Percentiles rank a stretch among this genome's conserved stretches.
Conservation (phyloP, 2,329 filamentous ascomycete species). For the Cordyceps farinosa region DNA sequence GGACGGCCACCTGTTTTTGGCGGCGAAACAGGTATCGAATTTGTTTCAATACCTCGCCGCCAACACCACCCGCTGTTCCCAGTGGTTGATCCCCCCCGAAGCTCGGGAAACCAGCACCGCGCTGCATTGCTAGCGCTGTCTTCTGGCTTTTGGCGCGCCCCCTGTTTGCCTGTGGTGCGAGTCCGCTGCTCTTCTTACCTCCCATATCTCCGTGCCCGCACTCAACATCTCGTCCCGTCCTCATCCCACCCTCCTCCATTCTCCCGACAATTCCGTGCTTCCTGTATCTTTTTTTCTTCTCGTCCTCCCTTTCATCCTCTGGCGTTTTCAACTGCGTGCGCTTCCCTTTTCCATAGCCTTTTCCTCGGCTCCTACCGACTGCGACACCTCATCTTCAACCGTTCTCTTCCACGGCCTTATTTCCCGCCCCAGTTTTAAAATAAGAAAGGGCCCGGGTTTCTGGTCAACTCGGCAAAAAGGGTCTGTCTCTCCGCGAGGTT, state of each 20-base stretch:
- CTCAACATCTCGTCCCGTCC: conserved; percentile 17
- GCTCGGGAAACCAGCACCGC: background rate
- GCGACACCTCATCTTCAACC: background rate
- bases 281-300: background rate
- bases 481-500: background rate
- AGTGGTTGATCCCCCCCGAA: background rate
- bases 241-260: background rate
- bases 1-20: background rate
- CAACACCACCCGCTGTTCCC: background rate
- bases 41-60: background rate
- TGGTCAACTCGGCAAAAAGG: background rate
- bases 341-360: background rate
- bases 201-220: conserved; percentile 15
- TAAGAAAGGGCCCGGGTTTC: background rate
- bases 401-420: background rate
- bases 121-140: background rate
- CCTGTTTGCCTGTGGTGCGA: background rate
- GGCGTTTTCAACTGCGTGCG: background rate
- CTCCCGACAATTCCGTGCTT: background rate
- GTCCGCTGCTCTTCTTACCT: background rate
- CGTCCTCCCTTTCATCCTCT: background rate
- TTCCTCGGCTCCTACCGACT: background rate
- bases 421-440: conserved; percentile 14
- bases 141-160: background rate
- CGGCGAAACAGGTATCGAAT: background rate